phyloP scores from a whole-genome alignment of 2,329 filamentous ascomycete genomes.

The Waltergamsia citrina region DNA sequence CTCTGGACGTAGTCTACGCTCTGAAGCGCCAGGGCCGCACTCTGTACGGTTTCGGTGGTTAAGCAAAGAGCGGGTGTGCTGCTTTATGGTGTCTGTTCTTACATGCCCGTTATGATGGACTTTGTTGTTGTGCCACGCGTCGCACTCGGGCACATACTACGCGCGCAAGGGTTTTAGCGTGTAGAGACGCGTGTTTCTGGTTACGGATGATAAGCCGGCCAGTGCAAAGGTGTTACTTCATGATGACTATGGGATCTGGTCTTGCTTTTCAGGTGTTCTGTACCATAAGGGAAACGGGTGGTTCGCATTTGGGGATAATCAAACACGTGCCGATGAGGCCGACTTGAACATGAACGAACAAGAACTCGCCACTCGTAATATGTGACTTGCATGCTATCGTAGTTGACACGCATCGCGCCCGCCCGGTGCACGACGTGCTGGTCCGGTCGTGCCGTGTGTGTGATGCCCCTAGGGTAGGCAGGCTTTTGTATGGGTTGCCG shows the following conservation, averaged over 20 bases:
- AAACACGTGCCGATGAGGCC: conserved; percentile 1
- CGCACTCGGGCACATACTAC: conserved; percentile 6
- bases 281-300: conserved; percentile 31
- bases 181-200: conserved; percentile 5
- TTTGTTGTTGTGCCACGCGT: conserved; percentile 10
- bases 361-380: too few relatives aligned
- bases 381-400: too few relatives aligned
- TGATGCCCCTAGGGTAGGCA: too few relatives aligned
- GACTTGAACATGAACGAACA: not conserved
- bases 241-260: conserved; percentile 30
- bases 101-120: conserved; percentile 26
- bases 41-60: conserved; percentile 86
- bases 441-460: too few relatives aligned
- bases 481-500: too few relatives aligned
- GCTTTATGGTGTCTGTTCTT: conserved; percentile 4
- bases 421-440: too few relatives aligned
- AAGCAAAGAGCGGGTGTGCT: conserved; percentile 26
- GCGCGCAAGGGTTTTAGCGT: conserved; percentile 2
- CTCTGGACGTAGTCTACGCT: conserved; percentile 58
- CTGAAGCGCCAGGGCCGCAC: conserved; percentile 64
- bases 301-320: conserved; percentile 25
- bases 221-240: conserved; percentile 25
- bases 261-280: conserved; percentile 32
- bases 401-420: too few relatives aligned
- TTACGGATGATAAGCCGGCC: conserved; percentile 6